Evolutionary conservation across 148 eudicot genomes (phyloP), one percentile per base, ranked within the genome.

Genomic region (Amaranthus cruentus): DNA sequence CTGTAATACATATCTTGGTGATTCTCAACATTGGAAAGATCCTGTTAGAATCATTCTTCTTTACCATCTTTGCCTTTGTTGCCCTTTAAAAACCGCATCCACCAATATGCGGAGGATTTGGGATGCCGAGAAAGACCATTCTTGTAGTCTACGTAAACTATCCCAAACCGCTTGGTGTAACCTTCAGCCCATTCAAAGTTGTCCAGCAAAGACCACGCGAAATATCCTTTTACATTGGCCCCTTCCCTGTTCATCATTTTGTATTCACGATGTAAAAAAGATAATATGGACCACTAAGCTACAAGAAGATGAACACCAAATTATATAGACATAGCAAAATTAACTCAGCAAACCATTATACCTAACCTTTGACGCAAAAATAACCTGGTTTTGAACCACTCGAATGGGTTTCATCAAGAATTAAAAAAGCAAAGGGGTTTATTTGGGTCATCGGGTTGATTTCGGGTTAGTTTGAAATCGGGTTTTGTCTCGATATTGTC

Each of bases 161-260:
- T 70, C 47, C 97, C 96, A 55, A 92, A 92, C 3, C 96, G 87
- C 70, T 85, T 88, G 55, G 96, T 88, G 73, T 87, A 92, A 49
- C 97, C 97, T 55, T 70, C 64, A 12, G 69, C 70, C 97, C 97
- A 90, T 76, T 92, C 97, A 44, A 92, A 90, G 83, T 92, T 87
- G 85, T 92, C 95, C 69, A 92, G 54, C 65, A 89, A 81, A 6
- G 97, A 92, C 96, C 97, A 92, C 7, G 93, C 97, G 85, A 92
- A 92, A 73, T 90, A 88, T 66, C 96, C 97, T 72, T 83, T 87
- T 66, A 92, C 91, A 77, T 92, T 78, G 11, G 77, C 83, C 43
- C 97, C 97, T 61, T 90, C 93, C 84, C 97, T 92, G 82, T 66
- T 21, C 65, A 81, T 21, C 54, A 54, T 42, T 70, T 57, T 10